These are phyloP conservation scores for Zygnema circumcarinatum DNA, from an alignment of 139 green algal genomes.

Conservation along the genomic window DNA sequence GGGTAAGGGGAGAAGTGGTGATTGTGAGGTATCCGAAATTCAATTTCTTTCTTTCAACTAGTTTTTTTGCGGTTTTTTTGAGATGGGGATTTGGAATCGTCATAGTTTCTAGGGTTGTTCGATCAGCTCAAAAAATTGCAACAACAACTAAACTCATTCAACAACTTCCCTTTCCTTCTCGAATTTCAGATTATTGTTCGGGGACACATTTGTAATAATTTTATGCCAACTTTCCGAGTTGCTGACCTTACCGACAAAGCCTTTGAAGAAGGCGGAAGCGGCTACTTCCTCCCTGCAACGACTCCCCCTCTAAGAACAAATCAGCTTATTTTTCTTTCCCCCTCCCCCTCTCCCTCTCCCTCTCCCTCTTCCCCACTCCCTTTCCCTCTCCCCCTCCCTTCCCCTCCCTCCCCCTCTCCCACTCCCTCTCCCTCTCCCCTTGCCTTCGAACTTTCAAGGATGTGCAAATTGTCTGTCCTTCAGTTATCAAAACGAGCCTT, in stretches of 20 bases:
- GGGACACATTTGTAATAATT: neutral
- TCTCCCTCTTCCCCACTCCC: neutral
- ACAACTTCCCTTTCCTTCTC: too few species aligned
- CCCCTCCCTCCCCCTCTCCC: neutral
- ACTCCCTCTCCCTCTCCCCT: neutral
- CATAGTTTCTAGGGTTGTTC: neutral
- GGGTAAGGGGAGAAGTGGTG: neutral
- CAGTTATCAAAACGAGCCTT: too few species aligned
- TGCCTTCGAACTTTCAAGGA: too few species aligned
- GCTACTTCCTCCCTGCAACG: too few species aligned
- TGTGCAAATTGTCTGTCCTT: too few species aligned
- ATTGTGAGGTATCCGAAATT: neutral
- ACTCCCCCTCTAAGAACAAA: neutral
- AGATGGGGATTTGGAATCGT: neutral
- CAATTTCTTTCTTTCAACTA: neutral
- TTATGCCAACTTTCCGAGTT: neutral
- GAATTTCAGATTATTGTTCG: too few species aligned
- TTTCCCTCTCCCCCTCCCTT: neutral
- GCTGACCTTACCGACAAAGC: neutral
- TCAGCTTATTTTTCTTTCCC: neutral
- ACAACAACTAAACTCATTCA: neutral
- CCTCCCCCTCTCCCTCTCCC: neutral
- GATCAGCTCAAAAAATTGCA: neutral
- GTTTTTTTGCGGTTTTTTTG: neutral
- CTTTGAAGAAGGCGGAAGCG: neutral